A percentile compares a stretch with the other conserved stretches of the same genome.
phyloP scores from a whole-genome alignment of 352 stramenopile species.

The Phytophthora constricta region DNA sequence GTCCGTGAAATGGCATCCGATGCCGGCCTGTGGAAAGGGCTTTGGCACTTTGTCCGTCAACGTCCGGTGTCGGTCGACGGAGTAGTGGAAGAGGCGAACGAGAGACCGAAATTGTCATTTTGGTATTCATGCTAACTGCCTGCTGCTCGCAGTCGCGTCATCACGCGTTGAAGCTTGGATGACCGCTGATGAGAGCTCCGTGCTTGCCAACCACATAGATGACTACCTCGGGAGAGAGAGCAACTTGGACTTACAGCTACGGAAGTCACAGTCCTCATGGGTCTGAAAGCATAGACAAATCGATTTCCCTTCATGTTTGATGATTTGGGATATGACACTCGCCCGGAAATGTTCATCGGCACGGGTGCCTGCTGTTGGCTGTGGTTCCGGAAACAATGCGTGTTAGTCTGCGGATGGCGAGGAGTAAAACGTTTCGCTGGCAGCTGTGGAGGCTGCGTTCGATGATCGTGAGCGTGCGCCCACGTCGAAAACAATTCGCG shows the following conservation, averaged over 20 bases:
- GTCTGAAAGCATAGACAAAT: constrained; percentile 5
- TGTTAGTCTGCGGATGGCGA: too few species aligned
- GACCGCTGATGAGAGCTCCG: background rate
- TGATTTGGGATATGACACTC: background rate
- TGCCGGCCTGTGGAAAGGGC: background rate
- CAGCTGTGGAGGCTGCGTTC: too few species aligned
- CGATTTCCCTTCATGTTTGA: background rate
- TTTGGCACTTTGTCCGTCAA: background rate
- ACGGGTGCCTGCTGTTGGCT: background rate
- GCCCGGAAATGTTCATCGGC: background rate
- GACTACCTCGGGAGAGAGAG: background rate
- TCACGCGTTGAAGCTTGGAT: background rate
- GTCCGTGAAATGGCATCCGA: background rate
- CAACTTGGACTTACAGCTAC: background rate
- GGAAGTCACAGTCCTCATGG: background rate
- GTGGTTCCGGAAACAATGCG: background rate
- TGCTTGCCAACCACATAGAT: background rate
- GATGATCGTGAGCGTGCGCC: background rate
- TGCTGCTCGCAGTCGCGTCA: background rate
- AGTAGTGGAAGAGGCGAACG: background rate
- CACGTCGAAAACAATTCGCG: constrained; percentile 2
- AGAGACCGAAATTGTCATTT: background rate
- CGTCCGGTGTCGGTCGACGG: background rate
- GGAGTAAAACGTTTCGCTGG: background rate
- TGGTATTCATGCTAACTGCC: background rate